Evolutionary conservation across 1,139 yeast species (phyloP), one percentile per base, ranked within the genome.

Genomic region (Saccharomyces hybrid): DNA sequence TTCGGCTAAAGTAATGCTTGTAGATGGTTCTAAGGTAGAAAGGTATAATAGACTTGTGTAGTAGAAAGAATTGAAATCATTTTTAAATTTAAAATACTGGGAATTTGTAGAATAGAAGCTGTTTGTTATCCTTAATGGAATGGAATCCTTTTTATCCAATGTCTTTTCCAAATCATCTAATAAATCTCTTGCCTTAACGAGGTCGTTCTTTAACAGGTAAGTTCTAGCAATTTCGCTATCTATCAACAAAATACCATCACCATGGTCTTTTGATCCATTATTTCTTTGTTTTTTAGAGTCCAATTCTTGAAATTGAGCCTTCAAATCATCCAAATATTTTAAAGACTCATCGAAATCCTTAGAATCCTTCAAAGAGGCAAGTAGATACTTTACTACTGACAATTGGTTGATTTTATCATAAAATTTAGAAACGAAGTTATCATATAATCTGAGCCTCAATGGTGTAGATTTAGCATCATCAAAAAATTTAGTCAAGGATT

Each of bases 31-130:
- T 56, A 83, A 72, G 55, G 89, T 83, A 8, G 90, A 86, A 52
- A 86, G 70, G 63, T 79, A 84, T 53, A 84, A 68, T 61, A 86
- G 70, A 47, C 84, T 77, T 60, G 82, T 83, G 62, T 86, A 79
- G 72, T 93, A 95, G 74, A 82, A 91, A 44, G 79, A 75, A 63
- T 89, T 88, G 72, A 86, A 90, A 70, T 93, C 95, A 31, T 83
- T 82, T 65, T 82, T 82, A 59, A 80, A 72, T 72, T 88, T 87
- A 76, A 80, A 83, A 66, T 84, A 82, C 67, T 87, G 88, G 54
- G 96, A 84, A 64, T 82, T 84, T 26, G 95, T 84, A 57, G 86
- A 82, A 71, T 88, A 93, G 70, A 80, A 91, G 23, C 96, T 88
- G 30, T 96, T 89, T 62, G 84, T 85, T 61, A 91, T 82, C 63